Percentiles rank a stretch among this genome's conserved stretches.
Evolutionary conservation across 164 flowering plant genomes (phyloP).

Genomic region (Protea cynaroides): DNA sequence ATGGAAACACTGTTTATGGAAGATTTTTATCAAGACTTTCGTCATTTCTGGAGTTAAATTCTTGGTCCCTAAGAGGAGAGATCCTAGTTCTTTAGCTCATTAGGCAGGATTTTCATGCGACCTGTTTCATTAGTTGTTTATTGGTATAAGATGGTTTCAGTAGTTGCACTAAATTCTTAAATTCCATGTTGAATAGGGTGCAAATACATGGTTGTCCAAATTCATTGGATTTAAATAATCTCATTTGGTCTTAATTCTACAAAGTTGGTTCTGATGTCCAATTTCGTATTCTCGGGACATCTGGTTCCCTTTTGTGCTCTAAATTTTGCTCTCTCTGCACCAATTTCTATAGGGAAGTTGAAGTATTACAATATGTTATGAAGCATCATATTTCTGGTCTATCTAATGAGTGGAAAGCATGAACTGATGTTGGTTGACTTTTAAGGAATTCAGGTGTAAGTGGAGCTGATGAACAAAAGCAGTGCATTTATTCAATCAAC

Average conservation of each 20-base stretch:
- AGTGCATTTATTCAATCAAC: conserved; percentile 29
- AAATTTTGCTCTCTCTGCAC: neutral
- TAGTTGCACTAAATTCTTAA: too few species aligned
- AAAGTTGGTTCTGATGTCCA: neutral
- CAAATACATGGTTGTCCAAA: too few species aligned
- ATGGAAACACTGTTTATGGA: neutral
- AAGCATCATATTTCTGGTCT: neutral
- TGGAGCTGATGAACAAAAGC: conserved; percentile 13
- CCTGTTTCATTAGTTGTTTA: too few species aligned
- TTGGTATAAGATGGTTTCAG: too few species aligned
- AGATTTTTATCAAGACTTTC: neutral
- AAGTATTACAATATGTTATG: neutral
- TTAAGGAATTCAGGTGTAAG: conserved; percentile 22
- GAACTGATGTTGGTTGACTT: neutral
- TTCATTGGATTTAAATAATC: too few species aligned
- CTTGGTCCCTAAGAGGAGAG: too few species aligned
- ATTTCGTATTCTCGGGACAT: neutral
- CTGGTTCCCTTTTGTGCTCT: neutral
- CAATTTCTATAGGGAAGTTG: neutral
- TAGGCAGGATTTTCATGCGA: too few species aligned
- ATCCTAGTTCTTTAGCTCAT: too few species aligned
- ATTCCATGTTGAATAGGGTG: too few species aligned
- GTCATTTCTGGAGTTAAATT: too few species aligned
- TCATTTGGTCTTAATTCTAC: too few species aligned
- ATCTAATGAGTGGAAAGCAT: conserved; percentile 4